Conservation (phyloP, 2,329 filamentous ascomycete species). For the Ascochyta lentis region DNA sequence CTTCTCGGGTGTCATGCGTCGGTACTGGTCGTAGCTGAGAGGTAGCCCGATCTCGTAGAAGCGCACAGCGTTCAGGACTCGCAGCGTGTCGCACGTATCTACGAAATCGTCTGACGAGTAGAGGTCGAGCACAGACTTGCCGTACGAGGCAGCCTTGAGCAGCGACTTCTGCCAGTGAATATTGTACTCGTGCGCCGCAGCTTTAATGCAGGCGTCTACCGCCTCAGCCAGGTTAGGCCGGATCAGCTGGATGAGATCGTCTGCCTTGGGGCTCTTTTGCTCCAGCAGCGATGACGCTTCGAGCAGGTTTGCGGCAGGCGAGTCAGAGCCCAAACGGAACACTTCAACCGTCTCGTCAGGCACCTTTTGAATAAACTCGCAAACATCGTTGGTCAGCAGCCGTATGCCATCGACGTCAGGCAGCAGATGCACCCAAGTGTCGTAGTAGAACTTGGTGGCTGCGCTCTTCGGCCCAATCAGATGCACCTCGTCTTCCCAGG, state of each 20-base stretch:
- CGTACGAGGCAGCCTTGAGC: slow-evolving; percentile 95
- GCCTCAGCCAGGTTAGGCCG: slow-evolving; percentile 86
- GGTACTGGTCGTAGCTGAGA: slow-evolving; percentile 91
- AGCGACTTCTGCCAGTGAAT: slow-evolving; percentile 93
- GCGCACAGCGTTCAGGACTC: slow-evolving; percentile 89
- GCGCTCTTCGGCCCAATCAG: slow-evolving; percentile 85
- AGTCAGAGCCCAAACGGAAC: slow-evolving; percentile 86
- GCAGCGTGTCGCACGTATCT: slow-evolving; percentile 93
- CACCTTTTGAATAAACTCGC: slow-evolving; percentile 96
- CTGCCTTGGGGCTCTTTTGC: slow-evolving; percentile 92
- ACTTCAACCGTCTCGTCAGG: slow-evolving; percentile 86
- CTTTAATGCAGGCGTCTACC: slow-evolving; percentile 91
- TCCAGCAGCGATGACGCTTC: slow-evolving; percentile 93
- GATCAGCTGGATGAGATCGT: slow-evolving; percentile 97
- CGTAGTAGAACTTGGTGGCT: slow-evolving; percentile 82
- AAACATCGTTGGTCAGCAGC: slow-evolving; percentile 89
- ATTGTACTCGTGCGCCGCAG: slow-evolving; percentile 90
- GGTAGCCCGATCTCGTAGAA: slow-evolving; percentile 92
- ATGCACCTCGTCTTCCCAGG: slow-evolving; percentile 98
- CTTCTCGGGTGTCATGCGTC: slow-evolving; percentile 85
- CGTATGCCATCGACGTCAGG: slow-evolving; percentile 90
- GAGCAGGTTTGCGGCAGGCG: slow-evolving; percentile 87
- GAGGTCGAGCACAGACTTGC: slow-evolving; percentile 94
- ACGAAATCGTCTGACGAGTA: slow-evolving; percentile 99
- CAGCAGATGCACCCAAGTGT: slow-evolving; percentile 86